Evolutionary conservation across 345 rosid genomes (phyloP).

Genomic region (Passiflora organensis): DNA sequence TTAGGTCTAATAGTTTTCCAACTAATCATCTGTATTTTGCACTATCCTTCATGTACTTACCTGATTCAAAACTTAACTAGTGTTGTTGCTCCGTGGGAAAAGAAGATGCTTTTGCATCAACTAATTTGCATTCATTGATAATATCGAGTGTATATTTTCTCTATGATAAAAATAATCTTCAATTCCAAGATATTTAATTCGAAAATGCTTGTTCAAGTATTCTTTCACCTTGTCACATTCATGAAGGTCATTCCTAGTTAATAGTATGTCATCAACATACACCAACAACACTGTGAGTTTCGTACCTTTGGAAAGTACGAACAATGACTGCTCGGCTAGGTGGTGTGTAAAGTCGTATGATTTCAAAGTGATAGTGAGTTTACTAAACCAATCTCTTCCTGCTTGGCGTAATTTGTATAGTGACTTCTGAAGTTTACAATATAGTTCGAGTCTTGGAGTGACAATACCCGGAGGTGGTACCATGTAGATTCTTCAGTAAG

Average conservation of each 20-base stretch:
- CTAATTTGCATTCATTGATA: not conserved
- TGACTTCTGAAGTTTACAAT: not conserved
- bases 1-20: not conserved
- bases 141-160: no score
- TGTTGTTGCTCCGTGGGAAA: not conserved
- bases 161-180: not conserved
- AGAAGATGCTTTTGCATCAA: not conserved
- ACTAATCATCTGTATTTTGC: not conserved
- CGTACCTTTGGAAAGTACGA: no score
- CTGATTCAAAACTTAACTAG: not conserved
- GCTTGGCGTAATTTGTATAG: not conserved
- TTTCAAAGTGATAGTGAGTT: not conserved
- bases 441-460: not conserved
- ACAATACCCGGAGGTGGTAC: fast-evolving
- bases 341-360: not conserved
- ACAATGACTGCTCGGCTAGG: not conserved
- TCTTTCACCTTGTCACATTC: no score
- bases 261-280: no score
- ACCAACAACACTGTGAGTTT: not conserved
- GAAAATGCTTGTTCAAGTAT: not conserved
- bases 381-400: not conserved
- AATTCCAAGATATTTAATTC: not conserved
- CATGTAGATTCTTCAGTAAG: no score
- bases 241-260: no score
- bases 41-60: not conserved